Base-by-base conservation (phyloP, 2,329 filamentous ascomycete genomes). In the Cytospora piceae region DNA sequence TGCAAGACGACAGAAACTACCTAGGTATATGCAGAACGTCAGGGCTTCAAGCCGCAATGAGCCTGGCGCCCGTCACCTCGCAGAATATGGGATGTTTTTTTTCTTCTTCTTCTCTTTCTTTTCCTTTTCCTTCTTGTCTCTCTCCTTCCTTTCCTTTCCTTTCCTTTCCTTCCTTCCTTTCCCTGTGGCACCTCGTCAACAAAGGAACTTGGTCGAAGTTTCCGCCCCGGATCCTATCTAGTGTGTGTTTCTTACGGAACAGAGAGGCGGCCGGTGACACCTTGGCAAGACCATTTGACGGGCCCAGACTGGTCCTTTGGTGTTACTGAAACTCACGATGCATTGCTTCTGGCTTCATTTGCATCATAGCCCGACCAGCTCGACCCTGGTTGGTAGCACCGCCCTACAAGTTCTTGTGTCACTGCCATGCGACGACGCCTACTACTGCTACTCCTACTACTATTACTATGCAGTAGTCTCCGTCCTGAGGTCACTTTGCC, bases 261-360 rank as follows among this genome's bases (percentile, higher is more conserved):
- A 37, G 42, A 27, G 54, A 56, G 34, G 17, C 54, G 29, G 46
- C 61, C 58, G 57, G 61, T 56, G 49, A 37, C 65, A 61, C 58
- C 53, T 51, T 58, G 61, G 61, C 32, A 53, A 24, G 31, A 14
- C 52, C 34, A 37, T 9, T 37, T 37, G 34, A 37, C 11, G 34
- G 52, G 65, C 57, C 65, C 46, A 64, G 65, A 56, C 61, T 53
- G 57, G 57, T 57, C 62, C 58, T 64, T 61, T 57, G 12, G 58
- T 59, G 58, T 27, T 31, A 52, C 54, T 51, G 39, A 51, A 42
- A 39, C 58, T 55, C 65, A 65, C 58, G 65, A 67, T 67, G 62
- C 58, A 58, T 61, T 46, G 49, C 59, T 53, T 61, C 42, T 51
- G 62, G 58, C 62, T 51, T 65, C 61, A 67, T 52, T 67, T 58